These are phyloP conservation scores for Leccinum disarticulatum DNA, from an alignment of 768 basidiomycete species.

Conservation along the genomic window DNA sequence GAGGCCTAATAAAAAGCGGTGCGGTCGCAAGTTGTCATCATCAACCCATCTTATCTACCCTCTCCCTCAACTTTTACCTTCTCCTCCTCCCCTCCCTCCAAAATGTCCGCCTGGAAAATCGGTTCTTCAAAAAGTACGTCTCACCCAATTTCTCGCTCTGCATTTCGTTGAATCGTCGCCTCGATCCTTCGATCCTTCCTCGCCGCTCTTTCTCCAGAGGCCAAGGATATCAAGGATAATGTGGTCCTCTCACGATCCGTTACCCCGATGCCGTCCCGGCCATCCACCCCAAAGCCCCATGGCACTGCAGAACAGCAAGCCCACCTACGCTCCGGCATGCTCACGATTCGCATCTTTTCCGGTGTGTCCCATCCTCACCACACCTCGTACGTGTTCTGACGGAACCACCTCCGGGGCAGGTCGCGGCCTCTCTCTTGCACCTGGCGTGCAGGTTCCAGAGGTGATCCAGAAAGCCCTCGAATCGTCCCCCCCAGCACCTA, in stretches of 20 bases:
- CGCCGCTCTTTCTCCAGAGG: slow-evolving; percentile 39
- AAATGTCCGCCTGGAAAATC: slow-evolving; percentile 58
- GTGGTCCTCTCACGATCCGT: slow-evolving; percentile 73
- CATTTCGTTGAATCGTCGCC: not conserved
- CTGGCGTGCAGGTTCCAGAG: slow-evolving; percentile 76
- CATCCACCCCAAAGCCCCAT: slow-evolving; percentile 70
- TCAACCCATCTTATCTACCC: not conserved
- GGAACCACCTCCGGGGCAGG: slow-evolving; percentile 41
- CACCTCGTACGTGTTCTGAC: slow-evolving; percentile 7
- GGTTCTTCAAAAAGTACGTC: slow-evolving; percentile 38
- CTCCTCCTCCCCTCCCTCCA: not conserved
- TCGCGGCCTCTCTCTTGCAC: slow-evolving; percentile 77
- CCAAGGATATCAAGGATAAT: slow-evolving; percentile 71
- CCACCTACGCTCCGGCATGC: slow-evolving; percentile 83
- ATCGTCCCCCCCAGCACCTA: slow-evolving; percentile 50
- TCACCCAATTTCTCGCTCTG: not conserved
- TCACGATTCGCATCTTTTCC: slow-evolving; percentile 95
- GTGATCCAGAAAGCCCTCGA: slow-evolving; percentile 83
- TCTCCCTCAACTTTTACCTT: not conserved
- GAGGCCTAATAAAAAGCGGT: not conserved
- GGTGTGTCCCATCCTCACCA: slow-evolving; percentile 46
- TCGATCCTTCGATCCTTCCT: slow-evolving; percentile 11
- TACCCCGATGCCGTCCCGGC: slow-evolving; percentile 79
- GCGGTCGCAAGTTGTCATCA: not conserved
- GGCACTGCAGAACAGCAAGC: slow-evolving; percentile 44